A percentile compares a stretch with the other conserved stretches of the same genome.
phyloP scores from a whole-genome alignment of 2,329 filamentous ascomycete genomes.

The Colletotrichum horii region DNA sequence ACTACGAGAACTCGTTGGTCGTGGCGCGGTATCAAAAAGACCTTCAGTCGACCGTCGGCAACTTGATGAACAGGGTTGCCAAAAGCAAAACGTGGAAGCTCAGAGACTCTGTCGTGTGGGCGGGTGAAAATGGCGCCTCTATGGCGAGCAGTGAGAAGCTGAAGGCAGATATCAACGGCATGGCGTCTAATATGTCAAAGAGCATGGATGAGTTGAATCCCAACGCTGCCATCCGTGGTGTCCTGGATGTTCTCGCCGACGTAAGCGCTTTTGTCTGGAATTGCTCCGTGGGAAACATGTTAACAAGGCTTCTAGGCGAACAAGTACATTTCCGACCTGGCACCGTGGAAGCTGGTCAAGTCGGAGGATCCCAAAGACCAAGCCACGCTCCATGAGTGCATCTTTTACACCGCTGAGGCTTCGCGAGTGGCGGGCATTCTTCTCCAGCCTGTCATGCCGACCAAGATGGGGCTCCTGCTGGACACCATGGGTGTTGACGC shows the following conservation, averaged over 20 bases:
- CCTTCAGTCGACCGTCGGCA: slow-evolving; percentile 80
- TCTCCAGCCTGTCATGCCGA: slow-evolving; percentile 89
- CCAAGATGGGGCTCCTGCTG: slow-evolving; percentile 73
- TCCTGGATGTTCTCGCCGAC: slow-evolving; percentile 67
- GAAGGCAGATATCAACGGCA: slow-evolving; percentile 26
- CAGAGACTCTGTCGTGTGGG: slow-evolving; percentile 54
- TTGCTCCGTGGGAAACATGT: neutral
- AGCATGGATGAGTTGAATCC: slow-evolving; percentile 71
- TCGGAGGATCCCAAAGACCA: slow-evolving; percentile 36
- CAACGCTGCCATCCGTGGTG: slow-evolving; percentile 66
- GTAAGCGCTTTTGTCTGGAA: slow-evolving; percentile 41
- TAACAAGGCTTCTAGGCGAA: slow-evolving; percentile 39
- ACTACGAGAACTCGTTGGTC: slow-evolving; percentile 83
- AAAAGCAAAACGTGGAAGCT: slow-evolving; percentile 74
- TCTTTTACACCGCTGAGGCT: slow-evolving; percentile 78
- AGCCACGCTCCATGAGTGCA: slow-evolving; percentile 56
- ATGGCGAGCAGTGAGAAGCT: slow-evolving; percentile 25
- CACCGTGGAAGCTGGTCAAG: slow-evolving; percentile 71
- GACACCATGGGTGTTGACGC: slow-evolving; percentile 76
- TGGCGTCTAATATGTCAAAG: slow-evolving; percentile 37
- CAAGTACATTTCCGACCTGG: slow-evolving; percentile 58
- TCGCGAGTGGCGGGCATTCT: slow-evolving; percentile 83
- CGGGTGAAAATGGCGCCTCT: neutral
- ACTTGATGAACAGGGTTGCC: slow-evolving; percentile 75
- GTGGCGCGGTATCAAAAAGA: slow-evolving; percentile 79